phyloP scores from a whole-genome alignment of 2,329 filamentous ascomycete species.

The Pleomassaria siparia region DNA sequence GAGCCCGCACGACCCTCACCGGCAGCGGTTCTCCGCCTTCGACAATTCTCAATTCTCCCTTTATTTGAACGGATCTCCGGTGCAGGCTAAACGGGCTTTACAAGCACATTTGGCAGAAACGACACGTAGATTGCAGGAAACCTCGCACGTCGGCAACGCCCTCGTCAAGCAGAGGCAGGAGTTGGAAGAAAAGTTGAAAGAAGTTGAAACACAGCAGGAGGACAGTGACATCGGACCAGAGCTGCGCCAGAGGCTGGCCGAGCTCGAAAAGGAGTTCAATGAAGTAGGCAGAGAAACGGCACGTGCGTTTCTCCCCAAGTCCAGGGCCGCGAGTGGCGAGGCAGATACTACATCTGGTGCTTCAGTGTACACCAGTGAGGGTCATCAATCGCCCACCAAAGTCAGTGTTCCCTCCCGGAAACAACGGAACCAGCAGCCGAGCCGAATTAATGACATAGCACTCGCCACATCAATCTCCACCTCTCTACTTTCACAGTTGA shows the following conservation, averaged over 20 bases:
- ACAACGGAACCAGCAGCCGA: constrained; percentile 84
- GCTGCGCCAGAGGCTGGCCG: constrained; percentile 76
- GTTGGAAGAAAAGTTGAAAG: constrained; percentile 76
- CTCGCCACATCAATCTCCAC: constrained; percentile 98
- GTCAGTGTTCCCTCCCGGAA: constrained; percentile 83
- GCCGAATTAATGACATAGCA: constrained; percentile 90
- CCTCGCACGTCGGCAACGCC: constrained; percentile 83
- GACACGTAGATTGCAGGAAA: constrained; percentile 85
- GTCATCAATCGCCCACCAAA: constrained; percentile 85
- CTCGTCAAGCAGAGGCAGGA: constrained; percentile 85
- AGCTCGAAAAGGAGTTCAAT: constrained; percentile 93
- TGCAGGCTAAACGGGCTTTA: constrained; percentile 83
- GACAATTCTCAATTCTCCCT: constrained; percentile 78
- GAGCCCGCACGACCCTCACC: constrained; percentile 40
- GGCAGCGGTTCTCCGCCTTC: constrained; percentile 78
- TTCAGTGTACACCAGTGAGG: constrained; percentile 72
- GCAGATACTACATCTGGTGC: constrained; percentile 35
- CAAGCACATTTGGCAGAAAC: constrained; percentile 92
- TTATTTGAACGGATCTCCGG: constrained; percentile 74
- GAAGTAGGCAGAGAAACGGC: constrained; percentile 89
- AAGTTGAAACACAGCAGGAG: constrained; percentile 73
- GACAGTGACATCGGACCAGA: constrained; percentile 79
- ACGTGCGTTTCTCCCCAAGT: constrained; percentile 82
- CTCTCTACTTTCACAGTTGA: constrained; percentile 88
- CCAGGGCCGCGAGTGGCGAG: constrained; percentile 66